A percentile compares a stretch with the other conserved stretches of the same genome.
Evolutionary conservation across 2,329 filamentous ascomycete species (phyloP).

Genomic region (Madurella mycetomatis): DNA sequence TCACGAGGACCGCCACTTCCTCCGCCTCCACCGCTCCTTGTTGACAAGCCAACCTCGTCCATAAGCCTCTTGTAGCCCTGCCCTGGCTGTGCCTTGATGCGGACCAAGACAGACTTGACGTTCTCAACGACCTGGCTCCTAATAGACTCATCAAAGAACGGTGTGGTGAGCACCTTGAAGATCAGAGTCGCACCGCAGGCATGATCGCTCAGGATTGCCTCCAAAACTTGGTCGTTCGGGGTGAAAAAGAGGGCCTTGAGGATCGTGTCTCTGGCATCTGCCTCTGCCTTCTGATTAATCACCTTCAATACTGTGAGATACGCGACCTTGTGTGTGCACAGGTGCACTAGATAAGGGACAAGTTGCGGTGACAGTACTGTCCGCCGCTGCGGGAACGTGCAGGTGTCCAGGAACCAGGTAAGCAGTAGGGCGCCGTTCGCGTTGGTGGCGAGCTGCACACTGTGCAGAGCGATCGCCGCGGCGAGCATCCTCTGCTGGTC

Average conservation of each 20-base stretch:
- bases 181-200: conserved; percentile 91
- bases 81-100: conserved; percentile 86
- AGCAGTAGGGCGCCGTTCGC: conserved; percentile 89
- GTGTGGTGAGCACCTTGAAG: conserved; percentile 96
- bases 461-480: conserved; percentile 91
- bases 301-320: conserved; percentile 97
- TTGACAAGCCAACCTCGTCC: conserved; percentile 94
- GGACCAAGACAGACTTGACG: conserved; percentile 80
- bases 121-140: conserved; percentile 85
- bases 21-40: conserved; percentile 44
- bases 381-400: conserved; percentile 86
- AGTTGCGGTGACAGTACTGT: conserved; percentile 88
- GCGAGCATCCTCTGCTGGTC: conserved; percentile 95
- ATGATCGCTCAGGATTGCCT: conserved; percentile 87
- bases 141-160: conserved; percentile 92
- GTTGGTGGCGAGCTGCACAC: conserved; percentile 92
- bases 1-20: conserved; percentile 43
- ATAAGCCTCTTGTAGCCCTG: conserved; percentile 98
- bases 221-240: conserved; percentile 76
- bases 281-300: conserved; percentile 94
- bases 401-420: conserved; percentile 98
- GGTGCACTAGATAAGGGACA: conserved; percentile 85
- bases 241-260: conserved; percentile 91
- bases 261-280: conserved; percentile 85
- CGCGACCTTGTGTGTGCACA: conserved; percentile 98